Evolutionary conservation across 1,284 basidiomycete species (phyloP), one percentile per base, ranked within the genome.

Genomic region (Coniferiporia weirii): DNA sequence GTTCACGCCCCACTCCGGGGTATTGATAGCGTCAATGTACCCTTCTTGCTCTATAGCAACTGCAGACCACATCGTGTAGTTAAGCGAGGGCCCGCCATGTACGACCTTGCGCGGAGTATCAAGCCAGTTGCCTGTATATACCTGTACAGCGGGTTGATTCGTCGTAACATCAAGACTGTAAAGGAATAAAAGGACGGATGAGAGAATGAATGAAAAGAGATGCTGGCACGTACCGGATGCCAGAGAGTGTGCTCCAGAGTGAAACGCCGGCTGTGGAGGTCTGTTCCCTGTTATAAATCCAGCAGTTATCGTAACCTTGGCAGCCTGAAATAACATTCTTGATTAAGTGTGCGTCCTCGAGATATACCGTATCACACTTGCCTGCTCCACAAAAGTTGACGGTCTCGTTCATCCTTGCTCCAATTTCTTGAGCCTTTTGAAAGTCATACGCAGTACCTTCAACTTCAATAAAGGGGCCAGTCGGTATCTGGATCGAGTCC

Each of bases 11-110:
- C 75, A 77, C 57, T 76, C 70, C 1, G 75, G 77, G 55, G 79
- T 75, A 67, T 79, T 79, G 56, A 81, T 77, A 5, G 72, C 79
- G 63, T 78, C 79, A 22, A 81, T 79, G 50, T 71, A 68, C 4
- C 75, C 74, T 64, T 81, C 75, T 52, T 75, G 76, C 65, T 81
- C 79, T 38, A 81, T 72, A 15, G 79, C 80, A 15, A 80, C 60
- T 56, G 77, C 79, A 1, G 75, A 75, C 60, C 78, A 73, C 54
- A 76, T 67, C 5, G 68, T 67, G 64, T 80, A 79, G 22, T 67
- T 56, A 4, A 56, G 62, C 3, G 56, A 51, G 20, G 73, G 73
- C 0, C 77, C 76, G 9, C 77, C 78, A 62, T 80, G 80, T 55
- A 67, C 67, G 10, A 56, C 66, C 64, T 81, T 81, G 20, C 79